Evolutionary conservation across 805 yeast species (phyloP).

Genomic region (Yarrowia deformans): DNA sequence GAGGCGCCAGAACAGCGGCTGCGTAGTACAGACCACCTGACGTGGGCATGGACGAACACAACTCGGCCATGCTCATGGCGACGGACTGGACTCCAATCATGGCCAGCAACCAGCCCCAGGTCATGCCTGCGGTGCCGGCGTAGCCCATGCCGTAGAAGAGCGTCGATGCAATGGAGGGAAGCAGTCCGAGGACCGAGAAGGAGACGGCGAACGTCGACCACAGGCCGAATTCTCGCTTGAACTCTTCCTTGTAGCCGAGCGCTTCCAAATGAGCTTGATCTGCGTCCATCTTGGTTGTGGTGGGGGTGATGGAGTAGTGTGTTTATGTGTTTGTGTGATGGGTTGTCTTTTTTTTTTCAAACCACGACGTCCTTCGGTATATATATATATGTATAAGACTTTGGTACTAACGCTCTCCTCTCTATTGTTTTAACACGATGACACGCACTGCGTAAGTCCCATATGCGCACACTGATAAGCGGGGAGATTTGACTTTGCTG

Average conservation of each 20-base stretch:
- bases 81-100: constrained; percentile 63
- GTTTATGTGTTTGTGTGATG: no score
- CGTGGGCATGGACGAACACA: constrained; percentile 71
- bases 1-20: constrained; percentile 66
- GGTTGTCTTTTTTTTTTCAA: no score
- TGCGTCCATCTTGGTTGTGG: constrained; percentile 39
- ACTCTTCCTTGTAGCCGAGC: constrained; percentile 67
- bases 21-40: constrained; percentile 76
- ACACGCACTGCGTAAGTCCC: not conserved
- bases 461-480: constrained; percentile 32
- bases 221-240: constrained; percentile 65
- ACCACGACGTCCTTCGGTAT: not conserved
- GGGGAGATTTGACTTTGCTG: constrained; percentile 16
- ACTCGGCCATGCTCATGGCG: constrained; percentile 61
- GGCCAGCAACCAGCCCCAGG: constrained; percentile 69
- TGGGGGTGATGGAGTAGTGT: not conserved
- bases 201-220: constrained; percentile 68
- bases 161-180: constrained; percentile 71
- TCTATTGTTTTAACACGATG: no score
- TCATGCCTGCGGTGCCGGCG: constrained; percentile 67
- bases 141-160: constrained; percentile 66
- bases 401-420: no score
- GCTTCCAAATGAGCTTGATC: constrained; percentile 46
- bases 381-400: no score
- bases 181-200: constrained; percentile 68